Conservation (phyloP, 2,329 filamentous ascomycete species). For the Calonectria honghensis region DNA sequence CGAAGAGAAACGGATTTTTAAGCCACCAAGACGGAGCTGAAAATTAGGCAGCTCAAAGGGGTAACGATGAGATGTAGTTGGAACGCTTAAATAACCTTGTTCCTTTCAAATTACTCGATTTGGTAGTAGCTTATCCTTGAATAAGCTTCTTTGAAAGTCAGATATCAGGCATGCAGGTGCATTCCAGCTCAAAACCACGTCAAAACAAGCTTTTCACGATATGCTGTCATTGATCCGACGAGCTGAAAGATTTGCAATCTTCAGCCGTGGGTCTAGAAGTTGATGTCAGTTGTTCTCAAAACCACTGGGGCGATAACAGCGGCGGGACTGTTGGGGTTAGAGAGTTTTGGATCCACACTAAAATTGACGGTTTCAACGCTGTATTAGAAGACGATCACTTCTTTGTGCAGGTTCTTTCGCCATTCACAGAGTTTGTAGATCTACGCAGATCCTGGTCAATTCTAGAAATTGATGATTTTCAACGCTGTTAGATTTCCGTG, state of each 20-base stretch:
- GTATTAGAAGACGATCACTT: background rate
- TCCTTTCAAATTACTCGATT: background rate
- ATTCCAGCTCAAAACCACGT: slow-evolving; percentile 17
- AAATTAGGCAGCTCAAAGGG: background rate
- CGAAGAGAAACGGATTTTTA: background rate
- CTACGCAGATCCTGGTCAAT: background rate
- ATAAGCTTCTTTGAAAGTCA: background rate
- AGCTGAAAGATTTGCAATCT: background rate
- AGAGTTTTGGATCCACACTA: background rate
- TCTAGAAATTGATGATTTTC: background rate
- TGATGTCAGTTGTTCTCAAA: too few species aligned
- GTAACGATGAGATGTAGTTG: background rate
- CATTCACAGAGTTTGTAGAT: slow-evolving; percentile 2
- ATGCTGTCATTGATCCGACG: background rate
- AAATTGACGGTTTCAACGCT: background rate
- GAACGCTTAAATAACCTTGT: slow-evolving; percentile 20
- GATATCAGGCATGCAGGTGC: background rate
- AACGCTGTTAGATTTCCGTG: background rate
- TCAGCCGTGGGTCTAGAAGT: background rate
- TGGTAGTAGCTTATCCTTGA: background rate
- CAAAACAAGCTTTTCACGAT: background rate
- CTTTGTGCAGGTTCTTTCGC: background rate
- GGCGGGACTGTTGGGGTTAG: background rate
- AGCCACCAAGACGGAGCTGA: background rate
- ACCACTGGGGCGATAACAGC: too few species aligned